Evolutionary conservation across 108 stramenopile species (phyloP), one percentile per base, ranked within the genome.

Genomic region (Seminavis robusta): DNA sequence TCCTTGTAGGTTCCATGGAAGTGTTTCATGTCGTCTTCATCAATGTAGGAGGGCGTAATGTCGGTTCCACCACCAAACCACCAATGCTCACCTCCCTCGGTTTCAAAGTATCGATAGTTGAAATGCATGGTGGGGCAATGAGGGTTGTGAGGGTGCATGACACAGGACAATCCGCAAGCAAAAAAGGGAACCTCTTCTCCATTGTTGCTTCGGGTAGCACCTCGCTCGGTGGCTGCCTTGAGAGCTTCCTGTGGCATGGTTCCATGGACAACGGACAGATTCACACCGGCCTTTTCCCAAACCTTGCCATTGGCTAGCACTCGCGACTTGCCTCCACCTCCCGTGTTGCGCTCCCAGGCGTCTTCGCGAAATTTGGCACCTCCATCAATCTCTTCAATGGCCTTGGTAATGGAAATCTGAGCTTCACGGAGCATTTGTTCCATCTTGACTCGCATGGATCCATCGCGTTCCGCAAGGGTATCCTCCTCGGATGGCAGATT

Each of bases 61-160:
- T 98, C 98, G 8, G 95, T 94, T 33, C 98, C 73, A 19, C 74
- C 98, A 24, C 98, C 98, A 31, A 96, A 96, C 65, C 95, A 98
- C 98, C 98, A 98, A 90, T 94, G 94, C 3, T 90, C 92, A 16
- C 96, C 96, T 33, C 93, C 92, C 52, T 95, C 96, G 5, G 96
- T 97, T 76, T 98, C 94, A 65, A 98, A 98, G 77, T 95, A 95
- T 4, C 98, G 83, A 71, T 96, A 98, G 83, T 98, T 98, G 78
- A 97, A 95, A 77, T 98, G 98, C 94, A 96, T 97, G 16, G 98
- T 98, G 16, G 98, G 96, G 52, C 80, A 82, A 73, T 66, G 57
- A 0, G 97, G 98, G 75, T 98, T 98, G 51, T 87, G 73, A 11
- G 98, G 98, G 61, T 98, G 98, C 89, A 98, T 97, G 15, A 98